Conservation (phyloP, 2,329 filamentous ascomycete genomes). For the Microdochium nivale region DNA sequence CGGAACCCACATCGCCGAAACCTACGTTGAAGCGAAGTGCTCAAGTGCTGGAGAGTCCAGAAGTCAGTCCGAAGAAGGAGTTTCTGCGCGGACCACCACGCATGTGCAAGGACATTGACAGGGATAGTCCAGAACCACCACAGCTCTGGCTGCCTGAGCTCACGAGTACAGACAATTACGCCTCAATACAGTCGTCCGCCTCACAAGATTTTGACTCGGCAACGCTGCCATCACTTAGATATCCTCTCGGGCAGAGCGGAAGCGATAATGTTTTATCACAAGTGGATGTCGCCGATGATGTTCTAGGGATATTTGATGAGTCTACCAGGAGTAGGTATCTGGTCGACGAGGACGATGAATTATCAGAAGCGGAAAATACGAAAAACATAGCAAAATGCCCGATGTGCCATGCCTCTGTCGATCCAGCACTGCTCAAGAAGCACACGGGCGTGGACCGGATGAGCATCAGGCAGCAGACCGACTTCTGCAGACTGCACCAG, state of each 20-base stretch:
- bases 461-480: conserved; percentile 48
- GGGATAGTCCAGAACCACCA: neutral
- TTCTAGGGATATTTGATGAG: neutral
- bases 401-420: conserved; percentile 56
- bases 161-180: neutral
- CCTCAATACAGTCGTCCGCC: neutral
- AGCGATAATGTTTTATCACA: neutral
- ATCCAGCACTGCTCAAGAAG: conserved; percentile 41
- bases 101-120: neutral
- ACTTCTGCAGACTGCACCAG: conserved; percentile 58
- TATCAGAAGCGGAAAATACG: conserved; percentile 2
- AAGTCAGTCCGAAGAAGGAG: neutral
- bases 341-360: neutral
- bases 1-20: neutral
- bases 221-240: neutral
- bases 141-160: neutral
- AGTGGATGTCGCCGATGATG: neutral
- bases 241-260: neutral
- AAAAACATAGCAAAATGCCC: conserved; percentile 43
- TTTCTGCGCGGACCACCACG: neutral
- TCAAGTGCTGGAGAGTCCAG: neutral
- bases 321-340: neutral
- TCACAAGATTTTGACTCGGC: neutral
- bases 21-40: neutral
- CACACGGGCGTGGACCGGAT: conserved; percentile 40